Percentiles rank a stretch among this genome's conserved stretches.
Evolutionary conservation across 306 rosid species (phyloP).

Genomic region (Castanea sativa): DNA sequence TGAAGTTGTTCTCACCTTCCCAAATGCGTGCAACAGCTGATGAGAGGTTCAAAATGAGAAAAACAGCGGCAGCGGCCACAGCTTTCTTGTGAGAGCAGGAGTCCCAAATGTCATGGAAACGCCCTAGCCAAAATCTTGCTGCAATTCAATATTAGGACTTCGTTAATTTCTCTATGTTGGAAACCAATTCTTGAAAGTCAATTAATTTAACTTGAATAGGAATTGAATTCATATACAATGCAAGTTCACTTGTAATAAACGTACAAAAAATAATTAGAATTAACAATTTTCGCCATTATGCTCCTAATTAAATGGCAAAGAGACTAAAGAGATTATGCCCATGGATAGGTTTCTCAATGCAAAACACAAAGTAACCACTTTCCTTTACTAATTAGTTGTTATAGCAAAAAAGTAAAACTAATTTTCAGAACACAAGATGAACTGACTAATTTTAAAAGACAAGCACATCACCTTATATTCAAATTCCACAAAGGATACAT

Average conservation of each 20-base stretch:
- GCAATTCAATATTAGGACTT: not conserved
- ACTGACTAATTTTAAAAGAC: too few relatives aligned
- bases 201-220: too few relatives aligned
- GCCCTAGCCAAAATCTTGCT: conserved; percentile 73
- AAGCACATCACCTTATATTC: too few relatives aligned
- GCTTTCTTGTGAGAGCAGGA: conserved; percentile 83
- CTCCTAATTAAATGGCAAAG: too few relatives aligned
- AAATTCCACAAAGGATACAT: too few relatives aligned
- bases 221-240: not conserved
- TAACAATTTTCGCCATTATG: too few relatives aligned
- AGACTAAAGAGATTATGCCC: too few relatives aligned
- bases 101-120: conserved; percentile 80
- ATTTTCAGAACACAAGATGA: too few relatives aligned
- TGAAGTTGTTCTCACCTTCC: conserved; percentile 56
- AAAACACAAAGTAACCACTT: too few relatives aligned
- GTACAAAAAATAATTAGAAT: not conserved
- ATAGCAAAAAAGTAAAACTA: too few relatives aligned
- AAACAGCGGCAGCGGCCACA: conserved; percentile 48
- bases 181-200: not conserved
- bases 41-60: conserved; percentile 74
- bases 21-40: conserved; percentile 76
- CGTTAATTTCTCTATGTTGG: not conserved
- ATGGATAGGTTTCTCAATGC: too few relatives aligned
- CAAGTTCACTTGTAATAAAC: not conserved
- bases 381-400: too few relatives aligned